These are phyloP conservation scores for Stemphylium beticola DNA, from an alignment of 2,329 filamentous ascomycete species.

Conservation along the genomic window DNA sequence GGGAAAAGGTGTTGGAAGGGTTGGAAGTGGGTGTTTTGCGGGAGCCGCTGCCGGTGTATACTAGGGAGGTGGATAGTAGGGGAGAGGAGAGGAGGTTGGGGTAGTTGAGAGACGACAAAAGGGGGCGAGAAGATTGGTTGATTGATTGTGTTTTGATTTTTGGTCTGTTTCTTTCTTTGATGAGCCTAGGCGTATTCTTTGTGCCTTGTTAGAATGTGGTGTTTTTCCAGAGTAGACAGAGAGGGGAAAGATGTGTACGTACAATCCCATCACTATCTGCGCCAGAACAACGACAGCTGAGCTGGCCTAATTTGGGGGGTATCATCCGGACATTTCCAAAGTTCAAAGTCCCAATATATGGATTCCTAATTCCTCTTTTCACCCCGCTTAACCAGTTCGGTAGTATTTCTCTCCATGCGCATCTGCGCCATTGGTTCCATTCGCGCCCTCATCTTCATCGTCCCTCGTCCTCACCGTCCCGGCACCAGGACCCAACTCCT, in stretches of 20 bases:
- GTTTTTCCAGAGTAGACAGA: too few relatives aligned
- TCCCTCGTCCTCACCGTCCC: slow-evolving; percentile 46
- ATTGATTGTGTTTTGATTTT: too few relatives aligned
- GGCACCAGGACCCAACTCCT: slow-evolving; percentile 45
- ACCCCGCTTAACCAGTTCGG: slow-evolving; percentile 36
- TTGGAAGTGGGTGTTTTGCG: neutral
- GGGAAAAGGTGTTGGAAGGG: too few relatives aligned
- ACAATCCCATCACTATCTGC: too few relatives aligned
- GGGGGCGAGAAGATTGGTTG: too few relatives aligned
- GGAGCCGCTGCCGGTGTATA: neutral
- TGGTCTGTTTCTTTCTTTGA: too few relatives aligned
- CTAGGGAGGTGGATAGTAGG: neutral
- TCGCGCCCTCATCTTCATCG: slow-evolving; percentile 35
- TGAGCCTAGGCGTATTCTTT: too few relatives aligned
- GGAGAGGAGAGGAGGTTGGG: neutral
- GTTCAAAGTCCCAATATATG: neutral
- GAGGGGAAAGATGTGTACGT: too few relatives aligned
- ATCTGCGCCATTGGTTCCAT: slow-evolving; percentile 32
- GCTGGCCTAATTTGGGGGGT: neutral
- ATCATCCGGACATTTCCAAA: slow-evolving; percentile 5
- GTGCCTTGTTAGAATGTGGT: too few relatives aligned
- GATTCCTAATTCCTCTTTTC: neutral
- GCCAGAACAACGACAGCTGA: too few relatives aligned
- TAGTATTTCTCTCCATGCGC: slow-evolving; percentile 47
- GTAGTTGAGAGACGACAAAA: neutral